Percentiles rank a stretch among this genome's conserved stretches.
phyloP scores from a whole-genome alignment of 139 green algal species.

The Marvania coccoides region DNA sequence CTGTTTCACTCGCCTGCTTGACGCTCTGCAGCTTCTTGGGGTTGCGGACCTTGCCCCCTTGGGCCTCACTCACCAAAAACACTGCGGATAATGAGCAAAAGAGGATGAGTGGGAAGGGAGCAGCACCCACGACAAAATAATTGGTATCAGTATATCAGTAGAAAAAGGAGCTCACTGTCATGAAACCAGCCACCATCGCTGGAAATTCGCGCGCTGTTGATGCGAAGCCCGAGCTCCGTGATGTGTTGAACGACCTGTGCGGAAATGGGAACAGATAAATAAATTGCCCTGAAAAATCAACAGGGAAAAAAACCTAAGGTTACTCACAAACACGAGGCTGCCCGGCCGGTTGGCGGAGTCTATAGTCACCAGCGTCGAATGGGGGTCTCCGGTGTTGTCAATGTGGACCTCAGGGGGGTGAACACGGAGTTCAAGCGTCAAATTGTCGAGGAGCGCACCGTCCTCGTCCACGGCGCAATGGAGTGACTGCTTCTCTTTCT shows the following conservation, averaged over 20 bases:
- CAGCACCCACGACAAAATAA: too few relatives aligned
- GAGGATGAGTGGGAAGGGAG: too few relatives aligned
- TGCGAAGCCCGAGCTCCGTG: constrained; percentile 82
- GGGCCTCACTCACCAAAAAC: constrained; percentile 77
- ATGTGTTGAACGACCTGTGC: constrained; percentile 94
- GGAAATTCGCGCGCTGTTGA: constrained; percentile 75
- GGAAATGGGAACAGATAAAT: neutral
- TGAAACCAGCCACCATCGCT: constrained; percentile 96
- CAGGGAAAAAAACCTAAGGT: too few relatives aligned
- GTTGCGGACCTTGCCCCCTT: constrained; percentile 68
- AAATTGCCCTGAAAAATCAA: neutral
- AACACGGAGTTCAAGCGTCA: constrained; percentile 70
- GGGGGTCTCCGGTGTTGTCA: constrained; percentile 66
- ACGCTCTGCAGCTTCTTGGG: constrained; percentile 68
- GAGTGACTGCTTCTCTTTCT: constrained; percentile 15
- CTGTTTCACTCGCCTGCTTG: constrained; percentile 34
- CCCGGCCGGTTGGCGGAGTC: constrained; percentile 92
- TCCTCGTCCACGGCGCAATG: constrained; percentile 35
- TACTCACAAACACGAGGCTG: constrained; percentile 78
- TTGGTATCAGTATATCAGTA: too few relatives aligned
- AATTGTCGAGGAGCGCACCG: constrained; percentile 68
- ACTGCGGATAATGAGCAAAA: constrained; percentile 45
- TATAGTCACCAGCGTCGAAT: constrained; percentile 76
- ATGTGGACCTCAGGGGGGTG: constrained; percentile 73
- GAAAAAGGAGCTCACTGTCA: constrained; percentile 78